Base-by-base conservation (phyloP, 148 eudicot genomes). In the Fagopyrum tataricum region DNA sequence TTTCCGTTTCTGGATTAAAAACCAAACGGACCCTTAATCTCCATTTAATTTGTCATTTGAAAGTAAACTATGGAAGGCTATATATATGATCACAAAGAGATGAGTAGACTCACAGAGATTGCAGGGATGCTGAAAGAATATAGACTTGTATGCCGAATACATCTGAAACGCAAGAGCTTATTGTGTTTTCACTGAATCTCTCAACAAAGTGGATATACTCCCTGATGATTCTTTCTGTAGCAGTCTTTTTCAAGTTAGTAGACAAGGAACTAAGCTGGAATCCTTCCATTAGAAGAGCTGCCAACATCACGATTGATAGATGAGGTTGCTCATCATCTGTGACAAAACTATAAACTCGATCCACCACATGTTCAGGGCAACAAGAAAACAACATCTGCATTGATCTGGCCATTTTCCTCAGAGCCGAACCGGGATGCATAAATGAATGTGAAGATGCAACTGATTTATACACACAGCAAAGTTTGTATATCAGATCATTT, bases 201-300 rank as follows among this genome's bases (percentile, higher is more conserved):
- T 85, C 88, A 78, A 87, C 72, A 79, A 91, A 95, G 76, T 80
- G 83, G 75, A 78, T 70, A 81, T 87, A 91, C 67, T 88, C 89
- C 47, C 75, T 81, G 37, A 83, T 47, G 31, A 91, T 77, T 76
- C 85, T 85, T 73, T 87, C 83, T 62, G 76, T 77, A 51, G 90
- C 89, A 49, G 53, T 73, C 62, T 75, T 86, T 79, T 77, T 85
- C 61, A 82, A 67, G 67, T 85, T 72, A 71, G 79, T 86, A 44
- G 98, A 85, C 67, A 91, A 89, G 5, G 77, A 69, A 81, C 88
- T 83, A 51, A 90, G 76, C 58, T 86, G 90, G 76, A 91, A 94
- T n/a, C 96, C 97, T 81, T 94, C 98, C 91, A 88, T 76, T 72
- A 94, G 81, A 51, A 94, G 81, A 71, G 90, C 91, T 70, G 82